Evolutionary conservation across 179 eudicot species (phyloP).

Genomic region (Vitellaria paradoxa): DNA sequence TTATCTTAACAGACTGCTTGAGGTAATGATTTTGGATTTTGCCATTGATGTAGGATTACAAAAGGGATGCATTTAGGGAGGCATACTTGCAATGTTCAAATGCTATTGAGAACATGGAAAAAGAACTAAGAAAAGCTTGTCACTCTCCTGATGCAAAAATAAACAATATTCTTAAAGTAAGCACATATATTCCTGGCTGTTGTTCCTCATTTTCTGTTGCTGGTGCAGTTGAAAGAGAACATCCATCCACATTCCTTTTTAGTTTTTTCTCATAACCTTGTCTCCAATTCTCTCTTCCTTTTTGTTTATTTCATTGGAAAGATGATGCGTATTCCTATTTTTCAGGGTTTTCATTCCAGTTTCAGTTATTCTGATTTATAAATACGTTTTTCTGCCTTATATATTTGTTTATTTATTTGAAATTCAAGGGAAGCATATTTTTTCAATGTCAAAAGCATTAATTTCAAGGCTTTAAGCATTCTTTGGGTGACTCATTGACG

Average conservation of each 20-base stretch:
- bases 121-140: slow-evolving; percentile 75
- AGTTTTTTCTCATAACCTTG: neutral
- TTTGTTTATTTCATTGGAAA: neutral
- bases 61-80: slow-evolving; percentile 77
- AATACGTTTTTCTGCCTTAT: neutral
- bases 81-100: slow-evolving; percentile 76
- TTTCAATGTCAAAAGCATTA: neutral
- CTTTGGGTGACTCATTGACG: neutral
- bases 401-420: neutral
- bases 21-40: slow-evolving; percentile 9
- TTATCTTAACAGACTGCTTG: neutral
- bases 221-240: neutral
- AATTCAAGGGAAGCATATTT: neutral
- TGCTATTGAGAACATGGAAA: slow-evolving; percentile 83
- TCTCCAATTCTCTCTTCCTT: neutral
- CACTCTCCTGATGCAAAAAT: slow-evolving; percentile 76
- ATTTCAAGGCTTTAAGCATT: neutral
- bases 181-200: neutral
- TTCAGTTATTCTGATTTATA: neutral
- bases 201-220: neutral
- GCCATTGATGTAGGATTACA: slow-evolving; percentile 60
- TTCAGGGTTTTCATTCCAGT: neutral
- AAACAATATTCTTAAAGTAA: slow-evolving; percentile 63
- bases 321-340: neutral
- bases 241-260: neutral